Conservation (phyloP, 2,329 filamentous ascomycete species). For the Aspergillus alliaceus region DNA sequence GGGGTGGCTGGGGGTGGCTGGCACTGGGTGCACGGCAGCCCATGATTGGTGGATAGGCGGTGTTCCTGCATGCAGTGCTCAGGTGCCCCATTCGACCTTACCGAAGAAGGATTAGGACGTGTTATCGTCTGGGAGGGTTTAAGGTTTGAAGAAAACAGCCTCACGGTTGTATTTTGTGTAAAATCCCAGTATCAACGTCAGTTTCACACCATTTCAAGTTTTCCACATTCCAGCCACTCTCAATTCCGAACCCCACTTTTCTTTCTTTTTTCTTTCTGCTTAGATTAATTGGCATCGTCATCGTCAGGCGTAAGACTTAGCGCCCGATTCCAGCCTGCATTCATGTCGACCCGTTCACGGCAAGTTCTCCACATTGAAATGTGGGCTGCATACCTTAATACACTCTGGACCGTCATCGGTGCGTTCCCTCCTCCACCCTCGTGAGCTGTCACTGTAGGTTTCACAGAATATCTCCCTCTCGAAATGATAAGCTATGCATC, state of each 20-base stretch:
- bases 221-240: background rate
- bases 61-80: background rate
- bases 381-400: background rate
- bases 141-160: too few species aligned
- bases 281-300: background rate
- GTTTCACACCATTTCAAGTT: too few species aligned
- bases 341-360: background rate
- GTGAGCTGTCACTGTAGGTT: constrained; percentile 1
- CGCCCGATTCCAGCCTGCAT: background rate
- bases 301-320: background rate
- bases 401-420: background rate
- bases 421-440: background rate
- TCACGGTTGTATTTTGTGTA: background rate
- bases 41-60: background rate
- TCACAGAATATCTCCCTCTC: background rate
- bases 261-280: background rate
- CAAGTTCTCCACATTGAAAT: background rate
- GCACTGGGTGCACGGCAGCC: background rate
- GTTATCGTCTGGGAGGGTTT: too few species aligned
- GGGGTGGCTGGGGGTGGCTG: constrained; percentile 1
- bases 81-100: background rate
- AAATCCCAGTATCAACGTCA: too few species aligned
- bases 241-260: background rate
- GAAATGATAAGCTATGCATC: background rate
- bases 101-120: background rate